These are phyloP conservation scores for Sodiomyces alkalinus DNA, from an alignment of 2,329 filamentous ascomycete genomes.

Conservation along the genomic window DNA sequence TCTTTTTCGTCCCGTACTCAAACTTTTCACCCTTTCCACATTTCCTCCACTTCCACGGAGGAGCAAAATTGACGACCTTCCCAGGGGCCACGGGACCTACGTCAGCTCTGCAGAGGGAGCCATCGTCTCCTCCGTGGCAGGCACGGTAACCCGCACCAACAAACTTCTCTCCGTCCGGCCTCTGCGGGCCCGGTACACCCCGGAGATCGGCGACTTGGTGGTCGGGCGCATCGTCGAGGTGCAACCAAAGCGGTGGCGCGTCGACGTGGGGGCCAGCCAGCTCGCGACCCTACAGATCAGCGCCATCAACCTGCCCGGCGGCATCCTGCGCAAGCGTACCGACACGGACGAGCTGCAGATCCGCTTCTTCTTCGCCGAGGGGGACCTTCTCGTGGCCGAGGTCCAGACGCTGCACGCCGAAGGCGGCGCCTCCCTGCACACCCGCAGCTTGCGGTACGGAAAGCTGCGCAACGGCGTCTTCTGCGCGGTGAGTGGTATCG, in stretches of 20 bases:
- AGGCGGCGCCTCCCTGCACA: slow-evolving; percentile 77
- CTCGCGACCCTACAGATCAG: slow-evolving; percentile 74
- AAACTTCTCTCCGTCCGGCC: slow-evolving; percentile 88
- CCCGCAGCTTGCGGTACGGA: slow-evolving; percentile 79
- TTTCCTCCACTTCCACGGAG: too few relatives aligned
- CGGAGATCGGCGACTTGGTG: slow-evolving; percentile 91
- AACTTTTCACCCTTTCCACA: too few relatives aligned
- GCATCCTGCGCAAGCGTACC: slow-evolving; percentile 78
- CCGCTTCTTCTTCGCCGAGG: slow-evolving; percentile 90
- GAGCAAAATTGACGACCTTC: background rate
- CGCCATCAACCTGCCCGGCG: slow-evolving; percentile 87
- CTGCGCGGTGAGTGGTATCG: slow-evolving; percentile 63
- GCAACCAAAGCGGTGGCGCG: slow-evolving; percentile 85
- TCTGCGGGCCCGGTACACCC: slow-evolving; percentile 81
- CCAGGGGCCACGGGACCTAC: slow-evolving; percentile 85
- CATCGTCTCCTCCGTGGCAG: slow-evolving; percentile 83
- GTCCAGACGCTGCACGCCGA: slow-evolving; percentile 82
- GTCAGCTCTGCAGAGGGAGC: slow-evolving; percentile 43
- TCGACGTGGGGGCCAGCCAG: slow-evolving; percentile 80
- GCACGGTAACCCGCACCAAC: slow-evolving; percentile 85
- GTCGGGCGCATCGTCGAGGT: slow-evolving; percentile 90
- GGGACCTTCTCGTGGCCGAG: slow-evolving; percentile 85
- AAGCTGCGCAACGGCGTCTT: slow-evolving; percentile 93
- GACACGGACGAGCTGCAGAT: slow-evolving; percentile 97
- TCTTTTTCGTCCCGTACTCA: too few relatives aligned